phyloP scores from a whole-genome alignment of 2,329 filamentous ascomycete species.

The Cadophora malorum region DNA sequence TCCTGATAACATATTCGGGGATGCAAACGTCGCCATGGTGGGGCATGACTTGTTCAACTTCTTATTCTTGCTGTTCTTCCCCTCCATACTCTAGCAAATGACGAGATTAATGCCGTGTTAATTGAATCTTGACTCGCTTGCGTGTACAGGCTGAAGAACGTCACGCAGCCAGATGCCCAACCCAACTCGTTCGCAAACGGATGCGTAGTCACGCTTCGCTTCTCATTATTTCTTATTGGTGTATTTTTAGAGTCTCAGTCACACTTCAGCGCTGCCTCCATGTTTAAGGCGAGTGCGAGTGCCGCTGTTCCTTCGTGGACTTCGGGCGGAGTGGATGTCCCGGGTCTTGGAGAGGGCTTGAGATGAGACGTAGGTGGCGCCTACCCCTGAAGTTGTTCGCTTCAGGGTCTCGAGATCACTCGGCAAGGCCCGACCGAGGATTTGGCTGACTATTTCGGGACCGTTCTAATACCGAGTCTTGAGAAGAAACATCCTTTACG shows the following conservation, averaged over 20 bases:
- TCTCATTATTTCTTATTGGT: not conserved
- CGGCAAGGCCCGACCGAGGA: conserved; percentile 7
- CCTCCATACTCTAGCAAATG: conserved; percentile 6
- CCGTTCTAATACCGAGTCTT: not conserved
- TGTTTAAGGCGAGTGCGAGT: not conserved
- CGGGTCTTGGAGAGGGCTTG: conserved; percentile 1
- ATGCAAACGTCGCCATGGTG: not conserved
- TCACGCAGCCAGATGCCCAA: conserved; percentile 8
- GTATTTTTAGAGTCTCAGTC: conserved; percentile 12
- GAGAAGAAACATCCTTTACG: not conserved
- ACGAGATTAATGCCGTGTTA: conserved; percentile 10
- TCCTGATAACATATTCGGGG: conserved; percentile 8
- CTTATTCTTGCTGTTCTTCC: not conserved
- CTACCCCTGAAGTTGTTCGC: conserved; percentile 8
- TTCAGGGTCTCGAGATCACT: not conserved
- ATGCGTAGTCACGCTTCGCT: conserved; percentile 10
- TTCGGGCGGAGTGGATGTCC: conserved; percentile 4
- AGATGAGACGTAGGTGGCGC: conserved; percentile 9
- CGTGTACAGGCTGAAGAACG: conserved; percentile 7
- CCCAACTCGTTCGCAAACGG: not conserved
- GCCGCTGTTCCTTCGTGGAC: not conserved
- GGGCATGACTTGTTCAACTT: conserved; percentile 3
- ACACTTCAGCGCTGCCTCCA: not conserved
- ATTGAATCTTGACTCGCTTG: conserved; percentile 11
- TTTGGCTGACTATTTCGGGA: conserved; percentile 8